A percentile compares a stretch with the other conserved stretches of the same genome.
These are phyloP conservation scores for Lipomyces lipofer DNA, from an alignment of 805 yeast genomes.

Conservation along the genomic window DNA sequence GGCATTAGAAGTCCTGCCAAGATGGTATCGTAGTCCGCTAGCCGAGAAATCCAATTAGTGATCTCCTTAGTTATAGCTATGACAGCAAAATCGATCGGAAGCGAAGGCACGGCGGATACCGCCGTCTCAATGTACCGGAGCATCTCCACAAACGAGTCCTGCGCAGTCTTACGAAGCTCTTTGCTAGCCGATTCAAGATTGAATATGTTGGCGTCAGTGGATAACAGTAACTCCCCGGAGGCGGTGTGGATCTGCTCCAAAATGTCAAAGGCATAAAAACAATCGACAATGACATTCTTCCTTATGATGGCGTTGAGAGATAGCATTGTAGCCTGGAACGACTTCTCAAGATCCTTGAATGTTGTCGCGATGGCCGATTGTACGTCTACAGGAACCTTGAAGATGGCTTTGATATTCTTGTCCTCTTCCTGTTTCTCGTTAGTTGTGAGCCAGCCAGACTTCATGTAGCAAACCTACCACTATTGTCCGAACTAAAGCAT, in stretches of 20 bases:
- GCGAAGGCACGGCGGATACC: conserved; percentile 46
- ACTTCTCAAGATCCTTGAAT: conserved; percentile 31
- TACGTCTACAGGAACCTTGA: conserved; percentile 12
- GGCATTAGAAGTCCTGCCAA: conserved; percentile 20
- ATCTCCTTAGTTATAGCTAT: conserved; percentile 72
- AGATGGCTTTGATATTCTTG: conserved; percentile 7
- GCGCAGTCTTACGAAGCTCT: conserved; percentile 34
- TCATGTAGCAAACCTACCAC: conserved; percentile 8
- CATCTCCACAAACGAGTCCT: conserved; percentile 54
- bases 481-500: conserved; percentile 3
- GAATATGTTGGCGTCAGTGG: conserved; percentile 28
- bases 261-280: conserved; percentile 58
- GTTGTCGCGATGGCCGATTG: conserved; percentile 20
- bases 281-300: conserved; percentile 48
- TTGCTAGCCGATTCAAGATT: conserved; percentile 28
- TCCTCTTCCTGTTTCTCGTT: conserved; percentile 8
- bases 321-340: conserved; percentile 28
- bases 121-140: conserved; percentile 57
- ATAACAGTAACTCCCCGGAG: conserved; percentile 36
- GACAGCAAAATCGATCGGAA: conserved; percentile 70
- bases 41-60: conserved; percentile 63
- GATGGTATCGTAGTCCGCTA: conserved; percentile 55
- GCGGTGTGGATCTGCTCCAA: conserved; percentile 50
- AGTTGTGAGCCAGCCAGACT: neutral
- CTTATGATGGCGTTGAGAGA: conserved; percentile 38